phyloP scores from a whole-genome alignment of 495 filamentous ascomycete genomes.

The Hypoxylon lienhwacheense region DNA sequence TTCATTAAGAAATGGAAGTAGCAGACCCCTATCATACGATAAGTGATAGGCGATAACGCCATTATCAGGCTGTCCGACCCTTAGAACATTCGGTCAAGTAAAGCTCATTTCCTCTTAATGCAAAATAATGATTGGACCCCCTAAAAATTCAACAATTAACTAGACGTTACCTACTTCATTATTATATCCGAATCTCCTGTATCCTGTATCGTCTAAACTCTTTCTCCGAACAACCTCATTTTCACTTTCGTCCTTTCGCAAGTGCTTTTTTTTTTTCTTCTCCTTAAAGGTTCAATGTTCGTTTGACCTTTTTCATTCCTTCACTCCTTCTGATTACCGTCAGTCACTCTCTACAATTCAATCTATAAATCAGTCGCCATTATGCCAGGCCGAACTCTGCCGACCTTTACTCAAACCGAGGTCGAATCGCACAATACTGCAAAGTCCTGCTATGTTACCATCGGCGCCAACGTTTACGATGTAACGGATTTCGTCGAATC shows the following conservation, averaged over 20 bases:
- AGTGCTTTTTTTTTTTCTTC: constrained; percentile 3
- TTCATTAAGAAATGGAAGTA: constrained; percentile 15
- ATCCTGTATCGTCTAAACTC: constrained; percentile 19
- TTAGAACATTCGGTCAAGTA: constrained; percentile 9
- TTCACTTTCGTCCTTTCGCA: constrained; percentile 2
- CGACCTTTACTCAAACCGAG: constrained; percentile 75
- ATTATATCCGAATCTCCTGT: constrained; percentile 26
- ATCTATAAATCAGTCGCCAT: constrained; percentile 18
- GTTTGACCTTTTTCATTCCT: constrained; percentile 2
- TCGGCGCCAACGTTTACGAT: constrained; percentile 91
- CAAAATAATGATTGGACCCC: constrained; percentile 25
- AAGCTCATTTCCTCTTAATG: constrained; percentile 23
- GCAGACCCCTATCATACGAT: constrained; percentile 38
- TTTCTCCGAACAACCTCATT: constrained; percentile 16
- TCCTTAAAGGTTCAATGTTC: not conserved
- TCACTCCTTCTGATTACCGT: constrained; percentile 1
- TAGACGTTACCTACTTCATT: constrained; percentile 14
- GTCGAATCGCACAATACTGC: constrained; percentile 76
- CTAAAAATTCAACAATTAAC: constrained; percentile 26
- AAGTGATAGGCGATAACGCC: constrained; percentile 36
- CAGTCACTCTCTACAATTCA: constrained; percentile 2
- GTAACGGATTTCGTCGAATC: constrained; percentile 83
- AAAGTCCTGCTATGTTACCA: constrained; percentile 90
- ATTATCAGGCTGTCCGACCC: constrained; percentile 33
- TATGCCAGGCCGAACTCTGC: constrained; percentile 63